Evolutionary conservation across 164 flowering plant genomes (phyloP), one percentile per base, ranked within the genome.

Genomic region (Vitis rupestris): DNA sequence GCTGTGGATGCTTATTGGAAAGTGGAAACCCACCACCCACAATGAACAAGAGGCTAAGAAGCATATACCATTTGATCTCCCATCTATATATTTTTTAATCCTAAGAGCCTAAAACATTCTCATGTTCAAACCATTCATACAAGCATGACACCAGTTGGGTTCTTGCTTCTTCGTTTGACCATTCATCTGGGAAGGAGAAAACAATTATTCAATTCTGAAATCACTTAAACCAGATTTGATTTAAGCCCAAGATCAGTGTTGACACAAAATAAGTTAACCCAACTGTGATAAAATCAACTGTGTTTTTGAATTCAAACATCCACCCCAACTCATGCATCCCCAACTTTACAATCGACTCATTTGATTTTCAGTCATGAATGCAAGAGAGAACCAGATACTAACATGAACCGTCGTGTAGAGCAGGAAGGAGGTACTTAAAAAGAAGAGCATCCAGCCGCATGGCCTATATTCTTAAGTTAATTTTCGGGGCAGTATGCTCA

Each of bases 271-370:
- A 37, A 64, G 50, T 44, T 62, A 64, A 59, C 57, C 12, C 62
- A 68, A 47, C 29, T 53, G 61, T 44, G 47, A 59, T 29, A 52
- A 50, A 59, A 60, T 23, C 59, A 27, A 13, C 7, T 6, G 7
- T 37, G 44, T 37, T 57, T 19, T 23, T 3, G 37, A 17, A 69
- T 50, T 70, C 63, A 68, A 59, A 59, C 17, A 69, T 63, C 65
- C 72, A 67, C 51, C 65, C 65, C 61, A 68, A 51, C 23, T 63
- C 67, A 66, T 48, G 61, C 63, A 73, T 54, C 61, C 69, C 72
- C 61, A 68, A 59, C 70, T 78, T 78, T 75, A 81, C 71, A 75
- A 69, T 31, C 65, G 27, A 17, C 63, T 74, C 61, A 65, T 16
- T 75, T 16, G n/a, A 62, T 9, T 52, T 48, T 60, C 68, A 56